phyloP scores from a whole-genome alignment of 148 eudicot genomes.

The Persicaria tinctoria region DNA sequence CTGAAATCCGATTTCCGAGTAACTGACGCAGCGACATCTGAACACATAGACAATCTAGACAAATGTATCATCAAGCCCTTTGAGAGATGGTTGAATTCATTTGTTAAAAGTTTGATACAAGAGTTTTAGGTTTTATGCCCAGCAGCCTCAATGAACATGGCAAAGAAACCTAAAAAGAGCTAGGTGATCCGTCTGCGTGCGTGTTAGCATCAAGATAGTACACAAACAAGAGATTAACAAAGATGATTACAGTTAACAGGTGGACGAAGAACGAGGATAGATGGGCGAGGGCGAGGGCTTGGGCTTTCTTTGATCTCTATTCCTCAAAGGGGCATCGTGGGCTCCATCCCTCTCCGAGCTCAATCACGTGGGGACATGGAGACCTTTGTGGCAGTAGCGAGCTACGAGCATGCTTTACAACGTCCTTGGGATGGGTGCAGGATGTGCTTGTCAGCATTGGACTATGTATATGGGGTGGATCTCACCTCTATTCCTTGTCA shows the following conservation, averaged over 20 bases:
- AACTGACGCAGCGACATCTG: too few species aligned
- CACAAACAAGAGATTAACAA: conserved; percentile 8
- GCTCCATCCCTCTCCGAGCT: conserved; percentile 35
- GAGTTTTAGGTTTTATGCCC: background rate
- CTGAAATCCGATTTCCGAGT: too few species aligned
- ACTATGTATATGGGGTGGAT: conserved; percentile 45
- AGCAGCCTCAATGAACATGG: background rate
- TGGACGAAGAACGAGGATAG: conserved; percentile 44
- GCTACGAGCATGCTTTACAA: conserved; percentile 47
- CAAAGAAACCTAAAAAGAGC: background rate
- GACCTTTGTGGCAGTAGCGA: conserved; percentile 36
- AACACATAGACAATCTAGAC: too few species aligned
- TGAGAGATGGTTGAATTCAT: background rate
- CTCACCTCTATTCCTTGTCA: conserved; percentile 88
- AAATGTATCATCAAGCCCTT: background rate
- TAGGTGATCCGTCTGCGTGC: background rate
- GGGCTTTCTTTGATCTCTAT: conserved; percentile 46
- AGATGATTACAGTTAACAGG: conserved; percentile 15
- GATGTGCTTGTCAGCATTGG: conserved; percentile 57
- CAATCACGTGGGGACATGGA: conserved; percentile 41
- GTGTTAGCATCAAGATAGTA: background rate
- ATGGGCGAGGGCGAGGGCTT: conserved; percentile 34
- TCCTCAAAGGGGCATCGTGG: conserved; percentile 37
- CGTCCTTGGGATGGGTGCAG: conserved; percentile 27
- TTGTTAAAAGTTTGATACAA: background rate